Evolutionary conservation across 2,329 filamentous ascomycete species (phyloP).

Genomic region (Zymoseptoria pseudotritici): DNA sequence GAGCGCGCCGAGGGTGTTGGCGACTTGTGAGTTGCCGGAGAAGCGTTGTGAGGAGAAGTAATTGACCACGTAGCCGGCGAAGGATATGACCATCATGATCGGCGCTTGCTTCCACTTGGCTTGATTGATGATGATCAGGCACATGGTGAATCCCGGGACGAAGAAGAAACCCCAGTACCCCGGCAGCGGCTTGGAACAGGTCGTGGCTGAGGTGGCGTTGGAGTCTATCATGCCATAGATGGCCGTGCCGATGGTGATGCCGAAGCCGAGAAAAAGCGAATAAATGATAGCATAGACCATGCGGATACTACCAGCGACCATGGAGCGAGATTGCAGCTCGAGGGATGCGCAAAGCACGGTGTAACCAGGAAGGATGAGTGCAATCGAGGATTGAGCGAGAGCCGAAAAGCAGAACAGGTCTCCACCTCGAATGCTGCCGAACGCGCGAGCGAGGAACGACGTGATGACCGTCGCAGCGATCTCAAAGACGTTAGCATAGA

Average conservation of each 20-base stretch:
- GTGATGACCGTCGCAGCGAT: constrained; percentile 43
- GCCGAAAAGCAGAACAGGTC: constrained; percentile 45
- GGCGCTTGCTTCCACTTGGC: constrained; percentile 72
- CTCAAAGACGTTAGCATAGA: constrained; percentile 53
- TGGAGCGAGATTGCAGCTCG: constrained; percentile 42
- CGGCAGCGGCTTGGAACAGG: constrained; percentile 35
- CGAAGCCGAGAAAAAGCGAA: constrained; percentile 45
- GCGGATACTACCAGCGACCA: constrained; percentile 45
- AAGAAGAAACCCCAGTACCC: constrained; percentile 59
- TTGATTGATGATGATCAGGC: constrained; percentile 72
- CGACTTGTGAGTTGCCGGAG: constrained; percentile 62
- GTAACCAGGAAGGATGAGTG: constrained; percentile 45
- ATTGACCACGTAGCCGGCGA: constrained; percentile 68
- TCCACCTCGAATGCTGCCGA: constrained; percentile 39
- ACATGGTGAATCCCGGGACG: constrained; percentile 65
- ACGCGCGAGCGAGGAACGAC: constrained; percentile 42
- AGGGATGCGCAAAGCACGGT: constrained; percentile 44
- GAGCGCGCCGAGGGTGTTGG: constrained; percentile 70
- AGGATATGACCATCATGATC: constrained; percentile 65
- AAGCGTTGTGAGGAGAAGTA: constrained; percentile 64
- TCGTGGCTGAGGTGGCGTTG: constrained; percentile 39
- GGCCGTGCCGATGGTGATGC: constrained; percentile 45
- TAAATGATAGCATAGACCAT: constrained; percentile 50
- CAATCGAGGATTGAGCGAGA: constrained; percentile 44
- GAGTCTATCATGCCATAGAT: constrained; percentile 43